Conservation (phyloP, 352 stramenopile genomes). For the Ophiocytium majus region DNA sequence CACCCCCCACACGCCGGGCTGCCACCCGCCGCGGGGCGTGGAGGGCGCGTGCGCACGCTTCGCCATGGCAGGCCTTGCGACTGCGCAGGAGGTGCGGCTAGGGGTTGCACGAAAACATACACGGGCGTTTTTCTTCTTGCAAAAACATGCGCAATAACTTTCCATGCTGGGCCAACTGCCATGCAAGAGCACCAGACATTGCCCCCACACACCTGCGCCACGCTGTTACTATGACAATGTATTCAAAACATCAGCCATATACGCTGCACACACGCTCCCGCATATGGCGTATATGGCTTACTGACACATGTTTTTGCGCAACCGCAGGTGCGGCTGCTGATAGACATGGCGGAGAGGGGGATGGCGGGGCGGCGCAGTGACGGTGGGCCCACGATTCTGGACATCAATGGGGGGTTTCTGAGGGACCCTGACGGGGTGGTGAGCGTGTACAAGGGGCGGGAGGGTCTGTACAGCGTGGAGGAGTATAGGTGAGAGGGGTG, state of each 20-base stretch:
- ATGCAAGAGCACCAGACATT: too few relatives aligned
- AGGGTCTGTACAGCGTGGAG: conserved; percentile 36
- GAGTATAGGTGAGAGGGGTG: conserved; percentile 54
- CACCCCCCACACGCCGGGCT: conserved; percentile 30
- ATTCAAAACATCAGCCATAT: too few relatives aligned
- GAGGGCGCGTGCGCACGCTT: conserved; percentile 35
- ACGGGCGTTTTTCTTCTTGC: too few relatives aligned
- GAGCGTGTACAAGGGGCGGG: conserved; percentile 40
- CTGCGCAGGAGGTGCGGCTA: conserved; percentile 10
- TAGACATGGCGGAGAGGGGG: conserved; percentile 44
- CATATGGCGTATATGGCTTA: too few relatives aligned
- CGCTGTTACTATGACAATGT: too few relatives aligned
- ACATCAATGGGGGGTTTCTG: conserved; percentile 51
- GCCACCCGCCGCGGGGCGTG: conserved; percentile 26
- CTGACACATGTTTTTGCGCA: too few relatives aligned
- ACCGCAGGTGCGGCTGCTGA: conserved; percentile 28
- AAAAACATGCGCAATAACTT: too few relatives aligned
- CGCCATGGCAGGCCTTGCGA: conserved; percentile 34
- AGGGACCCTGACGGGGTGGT: conserved; percentile 30
- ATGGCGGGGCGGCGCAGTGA: conserved; percentile 36
- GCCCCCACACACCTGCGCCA: too few relatives aligned
- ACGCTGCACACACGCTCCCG: too few relatives aligned
- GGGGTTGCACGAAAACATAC: too few relatives aligned
- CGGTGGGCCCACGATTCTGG: conserved; percentile 47
- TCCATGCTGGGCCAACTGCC: too few relatives aligned